Base-by-base conservation (phyloP, 2,329 filamentous ascomycete species). In the Alternaria ventricosa region DNA sequence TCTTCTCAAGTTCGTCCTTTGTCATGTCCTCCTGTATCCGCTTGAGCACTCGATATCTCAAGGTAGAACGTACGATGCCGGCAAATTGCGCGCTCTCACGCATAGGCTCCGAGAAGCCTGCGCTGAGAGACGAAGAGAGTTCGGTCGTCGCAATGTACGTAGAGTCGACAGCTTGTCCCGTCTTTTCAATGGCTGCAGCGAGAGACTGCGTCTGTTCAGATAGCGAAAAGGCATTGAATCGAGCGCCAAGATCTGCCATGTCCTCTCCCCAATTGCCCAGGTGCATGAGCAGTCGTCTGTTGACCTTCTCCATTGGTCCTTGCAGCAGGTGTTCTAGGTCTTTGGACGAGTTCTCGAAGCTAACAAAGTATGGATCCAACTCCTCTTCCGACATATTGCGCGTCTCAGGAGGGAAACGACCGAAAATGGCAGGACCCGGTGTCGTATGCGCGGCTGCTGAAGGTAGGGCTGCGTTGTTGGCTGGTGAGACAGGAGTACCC, bases 21-120 rank as follows among this genome's bases (percentile, higher is more conserved):
- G 96, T 98, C 90, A 98, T 95, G 77, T 99, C 96, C 79, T 98
- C 94, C 77, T 99, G 96, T 57, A 99, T 93, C 50, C 96, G 88
- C 83, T 99, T 99, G 66, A 97, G 83, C 3, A 98, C 91, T 15
- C 96, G 87, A 78, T 97, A 99, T 68, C 92, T 89, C 58, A 99
- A 84, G 33, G 99, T 95, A 69, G 86, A 92, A 45, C 94, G 89
- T 4, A 99, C 96, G 1, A 99, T 93, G 11, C 96, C 93, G 0
- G 96, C 96, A 78, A 99, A 99, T 76, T 99, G 96, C 12, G 96
- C 94, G 74, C 94, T 97, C 82, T 99, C 96, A 59, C 96, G 89
- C 93, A 99, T 97, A 0, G 96, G 96, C 76, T 99, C 96, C 0
- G 96, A 94, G 76, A 99, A 99, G 69, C 89, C 96, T 33, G 95